These are phyloP conservation scores for Coniosporium apollinis DNA, from an alignment of 495 filamentous ascomycete genomes.

Conservation along the genomic window DNA sequence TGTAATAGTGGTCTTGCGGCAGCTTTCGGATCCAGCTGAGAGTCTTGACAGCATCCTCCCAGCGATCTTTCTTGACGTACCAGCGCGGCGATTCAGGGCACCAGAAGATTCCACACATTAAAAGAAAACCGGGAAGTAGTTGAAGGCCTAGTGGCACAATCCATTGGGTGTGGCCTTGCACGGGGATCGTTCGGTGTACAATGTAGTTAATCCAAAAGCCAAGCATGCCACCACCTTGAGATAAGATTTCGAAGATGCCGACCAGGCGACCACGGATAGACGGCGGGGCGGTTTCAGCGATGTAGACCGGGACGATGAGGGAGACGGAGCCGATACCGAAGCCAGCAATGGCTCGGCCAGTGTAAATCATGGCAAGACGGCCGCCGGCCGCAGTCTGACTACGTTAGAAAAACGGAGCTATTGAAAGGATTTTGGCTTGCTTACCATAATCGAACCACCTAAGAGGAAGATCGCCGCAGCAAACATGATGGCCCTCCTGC, in stretches of 20 bases:
- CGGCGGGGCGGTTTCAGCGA: slow-evolving; percentile 7
- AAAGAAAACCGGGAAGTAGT: too few relatives aligned
- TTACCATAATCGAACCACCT: slow-evolving; percentile 14
- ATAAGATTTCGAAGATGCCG: slow-evolving; percentile 1
- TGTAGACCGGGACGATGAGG: slow-evolving; percentile 6
- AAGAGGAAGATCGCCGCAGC: slow-evolving; percentile 13
- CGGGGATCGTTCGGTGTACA: too few relatives aligned
- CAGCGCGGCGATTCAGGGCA: slow-evolving; percentile 7
- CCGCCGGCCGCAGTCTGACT: slow-evolving; percentile 9
- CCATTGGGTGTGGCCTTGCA: too few relatives aligned
- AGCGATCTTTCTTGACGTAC: slow-evolving; percentile 6
- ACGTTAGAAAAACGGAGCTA: too few relatives aligned
- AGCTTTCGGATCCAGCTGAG: slow-evolving; percentile 36
- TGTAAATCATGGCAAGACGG: slow-evolving; percentile 8
- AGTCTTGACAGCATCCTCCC: slow-evolving; percentile 25
- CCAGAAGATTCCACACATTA: too few relatives aligned
- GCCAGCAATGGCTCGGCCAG: slow-evolving; percentile 8
- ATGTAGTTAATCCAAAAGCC: too few relatives aligned
- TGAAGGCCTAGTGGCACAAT: too few relatives aligned
- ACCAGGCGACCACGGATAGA: slow-evolving; percentile 5
- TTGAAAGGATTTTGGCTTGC: too few relatives aligned
- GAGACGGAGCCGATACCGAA: slow-evolving; percentile 9
- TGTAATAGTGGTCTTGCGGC: slow-evolving; percentile 30
- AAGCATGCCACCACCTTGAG: too few relatives aligned
- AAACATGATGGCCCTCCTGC: slow-evolving; percentile 11